Conservation (phyloP, 768 basidiomycete genomes). For the Rhizopogon sp. region DNA sequence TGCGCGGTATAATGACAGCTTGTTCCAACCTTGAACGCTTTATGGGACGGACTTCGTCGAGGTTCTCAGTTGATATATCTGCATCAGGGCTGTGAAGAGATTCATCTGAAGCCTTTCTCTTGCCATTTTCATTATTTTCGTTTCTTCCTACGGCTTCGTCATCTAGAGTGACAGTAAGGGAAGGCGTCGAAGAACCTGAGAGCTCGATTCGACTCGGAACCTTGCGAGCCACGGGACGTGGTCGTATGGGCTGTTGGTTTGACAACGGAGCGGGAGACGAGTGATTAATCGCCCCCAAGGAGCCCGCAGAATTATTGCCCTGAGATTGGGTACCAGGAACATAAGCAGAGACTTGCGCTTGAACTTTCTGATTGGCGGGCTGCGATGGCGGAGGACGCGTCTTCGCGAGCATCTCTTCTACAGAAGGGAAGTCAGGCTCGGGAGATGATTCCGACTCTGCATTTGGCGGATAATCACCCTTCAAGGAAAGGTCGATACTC, state of each 20-base stretch:
- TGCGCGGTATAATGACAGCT: neutral
- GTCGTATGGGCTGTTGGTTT: neutral
- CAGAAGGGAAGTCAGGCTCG: neutral
- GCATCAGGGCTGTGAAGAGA: neutral
- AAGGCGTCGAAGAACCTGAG: neutral
- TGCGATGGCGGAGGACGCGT: neutral
- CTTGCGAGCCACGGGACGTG: neutral
- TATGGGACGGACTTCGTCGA: neutral
- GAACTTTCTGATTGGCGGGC: neutral
- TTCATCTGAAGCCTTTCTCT: neutral
- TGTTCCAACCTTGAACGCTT: neutral
- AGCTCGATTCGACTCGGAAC: neutral
- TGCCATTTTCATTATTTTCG: neutral
- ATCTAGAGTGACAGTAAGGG: neutral
- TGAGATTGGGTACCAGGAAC: neutral
- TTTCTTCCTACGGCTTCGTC: neutral
- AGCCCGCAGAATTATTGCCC: no score
- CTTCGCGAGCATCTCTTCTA: constrained; percentile 1
- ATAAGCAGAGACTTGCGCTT: neutral
- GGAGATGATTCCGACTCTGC: neutral
- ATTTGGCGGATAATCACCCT: neutral
- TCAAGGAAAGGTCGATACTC: constrained; percentile 1
- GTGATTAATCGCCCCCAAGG: neutral
- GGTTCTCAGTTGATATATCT: neutral
- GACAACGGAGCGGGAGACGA: neutral